Percentiles rank a stretch among this genome's conserved stretches.
Conservation (phyloP, 2,329 filamentous ascomycete species). For the Diaporthe eres region DNA sequence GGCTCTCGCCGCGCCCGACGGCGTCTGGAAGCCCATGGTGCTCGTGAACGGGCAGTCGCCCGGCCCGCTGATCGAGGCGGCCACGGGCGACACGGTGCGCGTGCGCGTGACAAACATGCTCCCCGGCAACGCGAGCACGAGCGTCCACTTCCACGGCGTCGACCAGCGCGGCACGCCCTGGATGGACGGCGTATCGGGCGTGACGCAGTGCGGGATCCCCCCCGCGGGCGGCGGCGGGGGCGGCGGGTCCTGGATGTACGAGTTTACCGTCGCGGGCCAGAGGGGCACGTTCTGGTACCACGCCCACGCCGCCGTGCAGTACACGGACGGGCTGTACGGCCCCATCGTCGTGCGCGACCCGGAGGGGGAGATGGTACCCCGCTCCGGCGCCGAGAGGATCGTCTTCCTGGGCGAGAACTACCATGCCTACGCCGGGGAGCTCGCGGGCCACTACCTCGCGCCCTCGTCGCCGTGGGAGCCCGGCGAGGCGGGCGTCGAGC, state of each 20-base stretch:
- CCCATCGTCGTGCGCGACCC: conserved; percentile 63
- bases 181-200: conserved; percentile 76
- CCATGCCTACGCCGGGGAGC: conserved; percentile 53
- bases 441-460: conserved; percentile 51
- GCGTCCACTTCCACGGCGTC: conserved; percentile 79
- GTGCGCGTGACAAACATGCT: conserved; percentile 58
- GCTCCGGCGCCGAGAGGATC: conserved; percentile 53
- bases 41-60: conserved; percentile 58
- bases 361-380: conserved; percentile 47
- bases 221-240: conserved; percentile 59
- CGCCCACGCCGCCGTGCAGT: conserved; percentile 72
- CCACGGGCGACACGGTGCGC: conserved; percentile 58
- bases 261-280: conserved; percentile 65
- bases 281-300: conserved; percentile 69
- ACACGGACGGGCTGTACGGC: conserved; percentile 75
- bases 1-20: conserved; percentile 52
- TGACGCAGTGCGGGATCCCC: conserved; percentile 73
- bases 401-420: conserved; percentile 57
- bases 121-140: conserved; percentile 57
- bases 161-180: conserved; percentile 73
- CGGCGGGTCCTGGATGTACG: conserved; percentile 66
- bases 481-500: conserved; percentile 55
- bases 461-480: conserved; percentile 53
- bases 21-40: conserved; percentile 55
- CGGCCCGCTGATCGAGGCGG: conserved; percentile 60